Base-by-base conservation (phyloP, 768 basidiomycete genomes). In the Suillus hirtellus region DNA sequence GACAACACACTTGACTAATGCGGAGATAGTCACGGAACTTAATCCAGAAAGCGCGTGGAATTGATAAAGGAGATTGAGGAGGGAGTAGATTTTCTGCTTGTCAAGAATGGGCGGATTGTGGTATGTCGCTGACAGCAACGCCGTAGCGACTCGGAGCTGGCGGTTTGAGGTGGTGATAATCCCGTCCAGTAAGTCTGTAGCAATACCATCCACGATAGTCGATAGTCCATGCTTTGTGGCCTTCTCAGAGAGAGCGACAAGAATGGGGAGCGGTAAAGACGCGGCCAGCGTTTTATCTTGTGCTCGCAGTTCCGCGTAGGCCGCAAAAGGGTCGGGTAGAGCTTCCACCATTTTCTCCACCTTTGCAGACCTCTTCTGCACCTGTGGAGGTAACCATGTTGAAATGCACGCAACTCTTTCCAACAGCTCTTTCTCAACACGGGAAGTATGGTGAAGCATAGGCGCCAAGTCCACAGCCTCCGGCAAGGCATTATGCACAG, bases 181-280 rank as follows among this genome's bases (percentile, higher is more conserved):
- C 24, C 65, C 64, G 60, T 70, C 77, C 77, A 80, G 58, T 72
- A 80, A 65, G 77, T 78, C 77, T 79, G 76, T 71, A 60, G 77
- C 54, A 69, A 78, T 73, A 78, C 68, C 52, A 79, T 73, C 77
- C 78, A 78, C 64, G 54, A 78, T 72, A 56, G 61, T 62, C 66
- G 72, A 55, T 52, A 68, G 72, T 77, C 73, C 69, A 68, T 70
- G 61, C 59, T 67, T 66, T 64, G 65, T 66, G 64, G 77, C 78
- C 50, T 65, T 67, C 52, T 71, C 65, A 37, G 75, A 76, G 68
- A 79, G 63, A 46, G 62, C 59, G 55, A 63, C 68, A 62, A 71
- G 76, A 67, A 71, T 70, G 42, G 65, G 70, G 11, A 67, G 65
- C 55, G 76, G 72, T 34, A 76, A 49, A 49, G 64, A 69, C 47